Percentiles rank a stretch among this genome's conserved stretches.
These are phyloP conservation scores for Corchorus capsularis DNA, from an alignment of 345 rosid species.

Conservation along the genomic window DNA sequence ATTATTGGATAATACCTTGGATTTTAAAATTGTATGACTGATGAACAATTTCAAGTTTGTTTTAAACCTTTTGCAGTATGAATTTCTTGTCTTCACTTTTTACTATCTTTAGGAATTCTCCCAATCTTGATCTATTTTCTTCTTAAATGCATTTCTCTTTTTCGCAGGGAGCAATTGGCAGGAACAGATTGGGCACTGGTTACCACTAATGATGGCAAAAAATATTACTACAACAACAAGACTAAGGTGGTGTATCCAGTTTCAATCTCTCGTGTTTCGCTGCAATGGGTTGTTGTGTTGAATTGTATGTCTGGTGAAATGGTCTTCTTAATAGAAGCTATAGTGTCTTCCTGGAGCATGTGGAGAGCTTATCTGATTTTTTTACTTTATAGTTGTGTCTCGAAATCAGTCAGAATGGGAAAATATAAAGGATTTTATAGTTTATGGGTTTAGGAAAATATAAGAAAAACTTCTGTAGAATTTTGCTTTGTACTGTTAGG, in stretches of 20 bases:
- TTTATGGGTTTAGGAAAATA: background rate
- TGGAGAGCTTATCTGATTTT: background rate
- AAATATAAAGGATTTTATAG: background rate
- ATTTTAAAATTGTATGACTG: background rate
- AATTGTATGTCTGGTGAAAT: background rate
- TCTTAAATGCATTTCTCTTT: constrained; percentile 7
- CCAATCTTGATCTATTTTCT: background rate
- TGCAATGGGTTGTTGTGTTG: constrained; percentile 1
- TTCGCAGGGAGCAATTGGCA: constrained; percentile 71
- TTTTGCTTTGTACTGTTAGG: background rate
- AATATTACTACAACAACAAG: constrained; percentile 86
- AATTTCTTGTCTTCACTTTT: background rate
- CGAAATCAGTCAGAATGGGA: background rate
- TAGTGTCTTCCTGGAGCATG: background rate
- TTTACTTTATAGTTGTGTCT: background rate
- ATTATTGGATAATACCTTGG: background rate
- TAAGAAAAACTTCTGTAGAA: background rate
- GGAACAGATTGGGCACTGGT: constrained; percentile 91
- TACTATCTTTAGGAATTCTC: background rate
- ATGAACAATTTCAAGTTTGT: background rate
- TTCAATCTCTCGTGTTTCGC: constrained; percentile 3
- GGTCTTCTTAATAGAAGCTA: background rate
- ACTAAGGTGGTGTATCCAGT: constrained; percentile 57
- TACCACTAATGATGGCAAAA: constrained; percentile 86
- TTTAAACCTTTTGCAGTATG: background rate